Evolutionary conservation across 2,329 filamentous ascomycete species (phyloP).

Genomic region (Talaromyces sp.): DNA sequence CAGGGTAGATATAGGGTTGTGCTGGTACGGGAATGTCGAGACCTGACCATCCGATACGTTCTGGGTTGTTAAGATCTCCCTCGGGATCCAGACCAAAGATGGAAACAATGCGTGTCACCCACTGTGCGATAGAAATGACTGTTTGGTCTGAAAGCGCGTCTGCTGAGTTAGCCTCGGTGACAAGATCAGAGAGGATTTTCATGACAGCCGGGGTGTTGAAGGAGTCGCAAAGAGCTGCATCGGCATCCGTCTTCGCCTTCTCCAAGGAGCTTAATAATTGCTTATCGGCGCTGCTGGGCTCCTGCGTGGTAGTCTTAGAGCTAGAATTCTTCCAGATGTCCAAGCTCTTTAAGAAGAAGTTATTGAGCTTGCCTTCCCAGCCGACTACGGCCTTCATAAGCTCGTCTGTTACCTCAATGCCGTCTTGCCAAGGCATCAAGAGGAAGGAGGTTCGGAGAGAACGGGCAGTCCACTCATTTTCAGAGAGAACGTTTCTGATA

Average conservation of each 20-base stretch:
- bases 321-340: slow-evolving; percentile 44
- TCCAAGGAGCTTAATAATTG: slow-evolving; percentile 41
- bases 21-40: slow-evolving; percentile 63
- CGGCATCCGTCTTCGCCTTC: slow-evolving; percentile 59
- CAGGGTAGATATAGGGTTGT: slow-evolving; percentile 63
- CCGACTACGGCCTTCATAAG: slow-evolving; percentile 72
- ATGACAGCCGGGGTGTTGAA: slow-evolving; percentile 85
- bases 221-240: slow-evolving; percentile 74
- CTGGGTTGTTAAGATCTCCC: slow-evolving; percentile 36
- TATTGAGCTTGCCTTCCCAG: slow-evolving; percentile 80
- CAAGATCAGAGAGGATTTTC: slow-evolving; percentile 74
- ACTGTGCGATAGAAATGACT: slow-evolving; percentile 65
- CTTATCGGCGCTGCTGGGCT: slow-evolving; percentile 40
- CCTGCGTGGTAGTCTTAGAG: slow-evolving; percentile 34
- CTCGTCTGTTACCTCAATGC: slow-evolving; percentile 85
- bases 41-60: slow-evolving; percentile 64
- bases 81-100: slow-evolving; percentile 72
- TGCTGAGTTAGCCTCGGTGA: slow-evolving; percentile 72
- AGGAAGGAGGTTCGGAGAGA: slow-evolving; percentile 84
- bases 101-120: slow-evolving; percentile 80
- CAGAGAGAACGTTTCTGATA: slow-evolving; percentile 76
- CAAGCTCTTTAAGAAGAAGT: slow-evolving; percentile 65
- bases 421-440: slow-evolving; percentile 85
- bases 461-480: slow-evolving; percentile 73
- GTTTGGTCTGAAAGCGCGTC: slow-evolving; percentile 51